These are phyloP conservation scores for Penicillium sclerotiorum DNA, from an alignment of 2,329 filamentous ascomycete species.

Conservation along the genomic window DNA sequence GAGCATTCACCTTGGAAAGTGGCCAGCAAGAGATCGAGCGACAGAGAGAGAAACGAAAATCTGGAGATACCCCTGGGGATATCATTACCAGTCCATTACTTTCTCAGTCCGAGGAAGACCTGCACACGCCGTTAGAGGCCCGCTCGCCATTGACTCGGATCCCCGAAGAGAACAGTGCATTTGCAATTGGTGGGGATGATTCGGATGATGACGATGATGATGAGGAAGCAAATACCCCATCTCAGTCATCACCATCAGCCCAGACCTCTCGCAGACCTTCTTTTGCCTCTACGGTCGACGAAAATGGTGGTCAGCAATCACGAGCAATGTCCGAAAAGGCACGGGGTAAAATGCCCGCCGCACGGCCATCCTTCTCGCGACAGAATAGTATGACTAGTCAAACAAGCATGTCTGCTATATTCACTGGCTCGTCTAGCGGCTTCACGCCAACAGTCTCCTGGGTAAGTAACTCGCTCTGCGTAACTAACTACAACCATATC, in stretches of 20 bases:
- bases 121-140: slow-evolving; percentile 51
- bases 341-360: slow-evolving; percentile 89
- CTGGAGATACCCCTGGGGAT: slow-evolving; percentile 49
- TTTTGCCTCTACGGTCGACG: slow-evolving; percentile 68
- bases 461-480: slow-evolving; percentile 45
- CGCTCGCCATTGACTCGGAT: slow-evolving; percentile 66
- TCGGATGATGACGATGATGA: slow-evolving; percentile 67
- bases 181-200: slow-evolving; percentile 77
- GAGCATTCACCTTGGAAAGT: slow-evolving; percentile 87
- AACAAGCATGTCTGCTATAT: slow-evolving; percentile 63
- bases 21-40: slow-evolving; percentile 89
- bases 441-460: slow-evolving; percentile 82
- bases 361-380: slow-evolving; percentile 77
- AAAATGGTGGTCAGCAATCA: slow-evolving; percentile 78
- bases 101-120: slow-evolving; percentile 46
- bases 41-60: slow-evolving; percentile 70
- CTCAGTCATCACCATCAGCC: slow-evolving; percentile 58
- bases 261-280: slow-evolving; percentile 67
- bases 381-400: slow-evolving; percentile 89
- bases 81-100: slow-evolving; percentile 37
- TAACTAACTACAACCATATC: not conserved
- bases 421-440: slow-evolving; percentile 53
- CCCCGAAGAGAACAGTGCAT: slow-evolving; percentile 76
- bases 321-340: slow-evolving; percentile 97
- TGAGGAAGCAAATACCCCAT: slow-evolving; percentile 63